These are phyloP conservation scores for Albugo laibachii DNA, from an alignment of 352 stramenopile genomes.

Conservation along the genomic window DNA sequence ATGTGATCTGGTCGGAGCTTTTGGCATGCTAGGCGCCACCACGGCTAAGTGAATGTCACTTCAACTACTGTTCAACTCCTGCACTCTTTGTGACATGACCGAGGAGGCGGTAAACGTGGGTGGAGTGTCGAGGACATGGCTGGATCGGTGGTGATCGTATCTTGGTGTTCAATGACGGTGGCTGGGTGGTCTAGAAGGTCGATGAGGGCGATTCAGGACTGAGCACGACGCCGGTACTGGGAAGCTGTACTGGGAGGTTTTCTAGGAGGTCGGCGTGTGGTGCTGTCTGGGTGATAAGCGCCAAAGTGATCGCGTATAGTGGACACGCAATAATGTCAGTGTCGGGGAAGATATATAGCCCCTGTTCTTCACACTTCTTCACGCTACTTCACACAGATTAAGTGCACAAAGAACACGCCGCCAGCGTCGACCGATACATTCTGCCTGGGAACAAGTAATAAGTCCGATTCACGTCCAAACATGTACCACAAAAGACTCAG, in stretches of 20 bases:
- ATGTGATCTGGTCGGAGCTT: too few relatives aligned
- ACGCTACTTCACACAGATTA: slow-evolving; percentile 9
- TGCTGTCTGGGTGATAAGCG: slow-evolving; percentile 6
- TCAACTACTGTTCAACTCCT: slow-evolving; percentile 3
- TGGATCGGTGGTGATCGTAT: too few relatives aligned
- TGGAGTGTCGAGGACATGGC: slow-evolving; percentile 2
- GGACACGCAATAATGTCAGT: slow-evolving; percentile 7
- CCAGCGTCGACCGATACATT: slow-evolving; percentile 11
- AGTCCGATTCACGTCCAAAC: slow-evolving; percentile 13
- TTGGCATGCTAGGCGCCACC: too few relatives aligned
- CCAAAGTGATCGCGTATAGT: slow-evolving; percentile 6
- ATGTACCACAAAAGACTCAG: slow-evolving; percentile 15
- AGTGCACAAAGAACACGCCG: slow-evolving; percentile 11
- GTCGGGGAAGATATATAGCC: slow-evolving; percentile 12
- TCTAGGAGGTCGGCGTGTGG: slow-evolving; percentile 3
- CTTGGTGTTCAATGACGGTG: too few relatives aligned
- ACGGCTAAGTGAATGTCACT: slow-evolving; percentile 10
- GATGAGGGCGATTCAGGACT: neutral
- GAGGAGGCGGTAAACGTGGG: slow-evolving; percentile 9
- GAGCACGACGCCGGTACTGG: neutral
- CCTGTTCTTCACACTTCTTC: slow-evolving; percentile 14
- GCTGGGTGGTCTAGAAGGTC: neutral
- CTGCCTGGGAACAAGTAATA: slow-evolving; percentile 10
- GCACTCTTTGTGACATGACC: neutral
- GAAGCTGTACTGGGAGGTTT: slow-evolving; percentile 5